Percentiles rank a stretch among this genome's conserved stretches.
Conservation (phyloP, 2,329 filamentous ascomycete genomes). For the Botrytis hyacinthi region DNA sequence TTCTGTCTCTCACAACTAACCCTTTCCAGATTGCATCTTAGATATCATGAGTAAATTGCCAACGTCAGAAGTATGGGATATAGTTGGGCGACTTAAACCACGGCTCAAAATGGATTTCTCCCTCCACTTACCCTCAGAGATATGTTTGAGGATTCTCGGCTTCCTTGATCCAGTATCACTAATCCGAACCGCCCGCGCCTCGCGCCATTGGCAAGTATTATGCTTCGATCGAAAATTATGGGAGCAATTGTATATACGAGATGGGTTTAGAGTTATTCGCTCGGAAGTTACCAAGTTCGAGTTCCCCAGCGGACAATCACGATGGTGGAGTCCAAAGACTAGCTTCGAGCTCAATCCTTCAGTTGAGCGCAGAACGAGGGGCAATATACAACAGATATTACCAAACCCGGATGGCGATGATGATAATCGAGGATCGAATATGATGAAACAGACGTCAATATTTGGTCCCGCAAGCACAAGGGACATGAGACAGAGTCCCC, state of each 20-base stretch:
- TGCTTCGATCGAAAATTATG: conserved; percentile 83
- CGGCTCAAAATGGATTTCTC: conserved; percentile 93
- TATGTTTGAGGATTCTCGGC: conserved; percentile 84
- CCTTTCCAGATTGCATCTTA: conserved; percentile 70
- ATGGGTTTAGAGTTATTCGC: conserved; percentile 78
- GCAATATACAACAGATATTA: conserved; percentile 34
- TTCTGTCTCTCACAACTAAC: neutral
- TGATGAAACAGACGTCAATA: conserved; percentile 39
- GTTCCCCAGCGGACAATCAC: conserved; percentile 36
- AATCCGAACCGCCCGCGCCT: conserved; percentile 74
- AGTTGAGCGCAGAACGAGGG: conserved; percentile 55
- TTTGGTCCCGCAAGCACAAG: conserved; percentile 28
- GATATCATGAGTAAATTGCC: conserved; percentile 73
- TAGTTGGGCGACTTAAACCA: conserved; percentile 77
- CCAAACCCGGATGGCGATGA: conserved; percentile 36
- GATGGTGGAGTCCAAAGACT: conserved; percentile 16
- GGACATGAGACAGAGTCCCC: conserved; percentile 14
- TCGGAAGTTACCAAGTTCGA: conserved; percentile 67
- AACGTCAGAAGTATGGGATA: conserved; percentile 74
- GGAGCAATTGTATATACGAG: conserved; percentile 76
- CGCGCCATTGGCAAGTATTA: conserved; percentile 76
- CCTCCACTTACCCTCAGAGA: conserved; percentile 78
- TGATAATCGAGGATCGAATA: conserved; percentile 46
- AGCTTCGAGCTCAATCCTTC: conserved; percentile 48
- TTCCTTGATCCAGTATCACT: conserved; percentile 81